These are phyloP conservation scores for Crucihimalaya himalaica DNA, from an alignment of 345 rosid genomes.

Conservation along the genomic window DNA sequence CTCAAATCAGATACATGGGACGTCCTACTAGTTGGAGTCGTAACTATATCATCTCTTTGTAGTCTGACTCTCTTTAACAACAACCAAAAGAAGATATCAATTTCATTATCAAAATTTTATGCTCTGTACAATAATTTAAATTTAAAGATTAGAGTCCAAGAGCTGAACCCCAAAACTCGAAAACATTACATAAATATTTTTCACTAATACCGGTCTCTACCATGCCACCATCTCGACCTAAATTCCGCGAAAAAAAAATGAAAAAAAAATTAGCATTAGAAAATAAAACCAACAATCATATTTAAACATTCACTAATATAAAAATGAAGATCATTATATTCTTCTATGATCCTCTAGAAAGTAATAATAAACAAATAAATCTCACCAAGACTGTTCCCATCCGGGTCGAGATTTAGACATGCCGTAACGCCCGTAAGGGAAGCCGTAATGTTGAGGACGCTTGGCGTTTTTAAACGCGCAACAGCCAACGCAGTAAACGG, in stretches of 20 bases:
- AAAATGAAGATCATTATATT: neutral
- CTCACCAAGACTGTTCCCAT: conserved; percentile 80
- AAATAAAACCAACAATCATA: neutral
- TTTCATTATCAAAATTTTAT: conserved; percentile 2
- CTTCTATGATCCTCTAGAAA: neutral
- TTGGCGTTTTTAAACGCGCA: conserved; percentile 80
- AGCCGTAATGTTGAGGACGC: conserved; percentile 57
- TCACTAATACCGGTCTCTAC: conserved; percentile 60
- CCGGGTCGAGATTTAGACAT: conserved; percentile 74
- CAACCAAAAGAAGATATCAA: neutral
- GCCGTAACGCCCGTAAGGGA: conserved; percentile 62
- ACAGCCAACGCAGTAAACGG: conserved; percentile 69
- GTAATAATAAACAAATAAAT: conserved; percentile 3
- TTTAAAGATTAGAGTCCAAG: neutral
- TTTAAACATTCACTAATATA: neutral
- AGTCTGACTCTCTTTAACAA: neutral
- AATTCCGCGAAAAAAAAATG: neutral
- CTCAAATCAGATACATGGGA: no score
- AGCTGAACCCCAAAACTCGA: neutral
- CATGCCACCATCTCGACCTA: conserved; percentile 91
- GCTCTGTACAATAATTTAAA: conserved; percentile 18
- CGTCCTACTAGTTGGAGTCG: neutral
- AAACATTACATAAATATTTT: conserved; percentile 7
- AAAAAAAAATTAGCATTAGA: neutral
- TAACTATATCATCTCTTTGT: neutral